Evolutionary conservation across 257 asterid genomes (phyloP), one percentile per base, ranked within the genome.

Genomic region (Rauvolfia tetraphylla): DNA sequence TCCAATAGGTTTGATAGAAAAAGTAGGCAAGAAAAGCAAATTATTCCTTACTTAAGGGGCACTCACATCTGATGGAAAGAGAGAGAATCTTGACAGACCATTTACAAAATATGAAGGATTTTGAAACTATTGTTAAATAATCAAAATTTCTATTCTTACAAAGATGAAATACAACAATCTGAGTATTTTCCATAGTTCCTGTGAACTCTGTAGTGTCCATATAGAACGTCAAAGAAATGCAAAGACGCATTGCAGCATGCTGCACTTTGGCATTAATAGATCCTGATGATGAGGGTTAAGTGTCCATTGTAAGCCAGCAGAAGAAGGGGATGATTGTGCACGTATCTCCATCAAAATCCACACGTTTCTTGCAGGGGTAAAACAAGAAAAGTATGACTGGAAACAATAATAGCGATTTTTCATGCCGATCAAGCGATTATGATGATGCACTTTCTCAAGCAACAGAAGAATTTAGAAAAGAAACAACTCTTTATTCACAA

Each of bases 11-110:
- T 36, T 38, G 62, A 48, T 51, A 53, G 5, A 53, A 53, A 63
- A 36, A 73, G 42, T 51, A 3, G 42, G 31, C 31, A 46, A 49
- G 39, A 73, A 73, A 73, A 73, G 68, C 39, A 53, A 54, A 74
- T 39, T 74, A 14, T 74, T 67, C 78, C 66, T 57, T 74, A 42
- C 76, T 69, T 79, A 2, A 53, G 68, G 56, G 34, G 20, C 36
- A 22, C 39, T 44, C 18, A 27, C 68, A 36, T 22, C n/a, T 31
- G 29, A 1, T 7, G 1, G 7, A 71, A 22, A 51, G 23, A 29
- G 13, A 48, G 10, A 0, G 27, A 18, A n/a, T 31, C 3, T 51
- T 46, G n/a, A n/a, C n/a, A n/a, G n/a, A 41, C 46, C 34, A 58
- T 58, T 11, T 59, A 25, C 34, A 59, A 27, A 3, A 59, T 12